Evolutionary conservation across 352 stramenopile species (phyloP), one percentile per base, ranked within the genome.

Genomic region (Aphanomyces invadans): DNA sequence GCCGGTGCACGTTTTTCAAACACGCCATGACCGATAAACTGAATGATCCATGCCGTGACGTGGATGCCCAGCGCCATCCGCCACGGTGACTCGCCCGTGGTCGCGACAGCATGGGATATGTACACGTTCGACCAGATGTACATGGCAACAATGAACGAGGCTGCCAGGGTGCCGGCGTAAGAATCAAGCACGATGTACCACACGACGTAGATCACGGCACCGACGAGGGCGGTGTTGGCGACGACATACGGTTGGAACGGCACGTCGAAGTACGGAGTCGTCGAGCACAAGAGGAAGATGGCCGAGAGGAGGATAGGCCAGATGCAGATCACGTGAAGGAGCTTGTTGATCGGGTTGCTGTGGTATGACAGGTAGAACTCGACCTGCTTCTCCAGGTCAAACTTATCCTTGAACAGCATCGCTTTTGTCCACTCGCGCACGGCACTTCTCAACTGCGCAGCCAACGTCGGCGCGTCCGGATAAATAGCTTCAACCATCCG

Each of bases 281-380:
- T 72, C 26, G 75, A 72, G 48, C 79, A 77, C 32, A 87, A 72
- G 51, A 94, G 72, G 28, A 80, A 84, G 52, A 91, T 70, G 52
- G 74, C 80, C 39, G 86, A 87, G 70, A 89, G 76, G 56, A 95
- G 78, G 64, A 95, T 91, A 61, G 83, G 86, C 80, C 83, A 92
- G 71, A 95, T 90, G 72, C 81, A 95, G 25, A 73, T 51, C 33
- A 95, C 79, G 72, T 95, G 86, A 66, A 95, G 88, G 53, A 29
- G 73, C 76, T 89, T 76, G 74, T 95, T 95, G 60, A 85, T 70
- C 61, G 74, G 75, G 72, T 95, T 81, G 76, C 83, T 71, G 70
- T 95, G 86, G 76, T 95, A 95, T 26, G 80, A 89, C 36, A 89
- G 70, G 73, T 94, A 94, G 76, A 94, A 94, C 25, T 73, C 76